Evolutionary conservation across 1,284 basidiomycete species (phyloP).

Genomic region (Xerocomus minutiporus): DNA sequence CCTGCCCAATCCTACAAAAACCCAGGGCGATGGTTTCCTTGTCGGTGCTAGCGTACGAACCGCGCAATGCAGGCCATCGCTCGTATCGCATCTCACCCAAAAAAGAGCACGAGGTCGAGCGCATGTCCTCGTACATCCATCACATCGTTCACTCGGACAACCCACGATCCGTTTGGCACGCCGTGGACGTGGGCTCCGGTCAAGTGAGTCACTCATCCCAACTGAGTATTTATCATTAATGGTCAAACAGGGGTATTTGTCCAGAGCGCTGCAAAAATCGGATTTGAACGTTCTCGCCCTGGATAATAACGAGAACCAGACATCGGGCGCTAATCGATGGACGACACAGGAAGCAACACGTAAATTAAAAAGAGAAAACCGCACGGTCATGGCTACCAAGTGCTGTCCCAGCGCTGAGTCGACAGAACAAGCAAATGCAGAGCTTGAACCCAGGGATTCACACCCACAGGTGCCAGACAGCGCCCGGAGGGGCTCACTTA

Average conservation of each 20-base stretch:
- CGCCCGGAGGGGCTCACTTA: conserved; percentile 36
- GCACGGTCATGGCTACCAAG: not conserved
- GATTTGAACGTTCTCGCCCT: conserved; percentile 46
- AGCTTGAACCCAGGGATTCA: not conserved
- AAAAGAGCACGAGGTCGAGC: conserved; percentile 49
- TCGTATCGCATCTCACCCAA: conserved; percentile 51
- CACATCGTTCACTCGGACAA: conserved; percentile 19
- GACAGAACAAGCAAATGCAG: not conserved
- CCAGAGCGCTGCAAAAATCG: conserved; percentile 37
- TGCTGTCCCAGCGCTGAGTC: not conserved
- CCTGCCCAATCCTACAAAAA: not conserved
- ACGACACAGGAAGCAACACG: conserved; percentile 23
- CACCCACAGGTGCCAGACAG: not conserved
- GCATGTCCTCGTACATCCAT: conserved; percentile 41
- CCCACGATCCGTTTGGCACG: conserved; percentile 29
- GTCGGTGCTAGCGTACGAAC: conserved; percentile 11
- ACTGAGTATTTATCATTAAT: not conserved
- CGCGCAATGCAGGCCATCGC: conserved; percentile 3
- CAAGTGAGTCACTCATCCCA: conserved; percentile 37
- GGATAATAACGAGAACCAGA: conserved; percentile 45
- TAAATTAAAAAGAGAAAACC: conserved; percentile 12
- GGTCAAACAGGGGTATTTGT: conserved; percentile 44
- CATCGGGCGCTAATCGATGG: conserved; percentile 40
- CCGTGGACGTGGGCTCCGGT: conserved; percentile 52
- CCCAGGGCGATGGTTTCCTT: not conserved